Conservation (phyloP, 768 basidiomycete genomes). For the Russula sp. region DNA sequence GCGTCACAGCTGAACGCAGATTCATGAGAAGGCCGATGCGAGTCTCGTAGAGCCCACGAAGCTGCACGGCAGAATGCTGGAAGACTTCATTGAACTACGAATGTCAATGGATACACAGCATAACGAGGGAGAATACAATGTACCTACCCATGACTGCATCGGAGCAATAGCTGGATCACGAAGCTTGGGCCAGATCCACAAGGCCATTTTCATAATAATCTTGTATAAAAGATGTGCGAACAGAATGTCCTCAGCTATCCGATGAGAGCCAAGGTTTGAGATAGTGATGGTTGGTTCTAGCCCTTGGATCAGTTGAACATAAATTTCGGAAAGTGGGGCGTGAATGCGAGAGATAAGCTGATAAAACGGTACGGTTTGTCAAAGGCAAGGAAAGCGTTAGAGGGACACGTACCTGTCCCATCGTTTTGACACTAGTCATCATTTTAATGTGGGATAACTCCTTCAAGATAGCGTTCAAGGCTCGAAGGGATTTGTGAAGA, state of each 20-base stretch:
- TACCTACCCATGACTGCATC: conserved; percentile 50
- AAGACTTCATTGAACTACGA: conserved; percentile 58
- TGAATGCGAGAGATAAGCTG: conserved; percentile 55
- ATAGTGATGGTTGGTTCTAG: conserved; percentile 33
- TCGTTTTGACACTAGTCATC: conserved; percentile 57
- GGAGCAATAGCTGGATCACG: conserved; percentile 33
- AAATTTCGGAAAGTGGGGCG: conserved; percentile 51
- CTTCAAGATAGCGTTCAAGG: conserved; percentile 61
- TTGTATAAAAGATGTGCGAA: conserved; percentile 72
- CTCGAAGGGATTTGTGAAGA: conserved; percentile 55
- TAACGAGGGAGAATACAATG: not conserved
- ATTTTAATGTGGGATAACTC: conserved; percentile 69
- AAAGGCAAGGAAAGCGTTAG: not conserved
- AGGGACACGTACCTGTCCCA: conserved; percentile 46
- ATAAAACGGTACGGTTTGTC: conserved; percentile 4
- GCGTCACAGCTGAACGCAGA: conserved; percentile 33
- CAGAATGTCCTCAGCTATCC: conserved; percentile 42
- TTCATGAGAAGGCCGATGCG: conserved; percentile 49
- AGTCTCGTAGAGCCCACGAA: conserved; percentile 50
- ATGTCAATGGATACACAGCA: conserved; percentile 8
- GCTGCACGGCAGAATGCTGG: conserved; percentile 48
- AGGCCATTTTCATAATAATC: conserved; percentile 58
- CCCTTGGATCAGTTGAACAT: conserved; percentile 46
- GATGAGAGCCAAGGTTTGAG: conserved; percentile 33
- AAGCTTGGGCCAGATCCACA: conserved; percentile 58